Evolutionary conservation across 179 eudicot species (phyloP), one percentile per base, ranked within the genome.

Genomic region (Silene noctiflora): DNA sequence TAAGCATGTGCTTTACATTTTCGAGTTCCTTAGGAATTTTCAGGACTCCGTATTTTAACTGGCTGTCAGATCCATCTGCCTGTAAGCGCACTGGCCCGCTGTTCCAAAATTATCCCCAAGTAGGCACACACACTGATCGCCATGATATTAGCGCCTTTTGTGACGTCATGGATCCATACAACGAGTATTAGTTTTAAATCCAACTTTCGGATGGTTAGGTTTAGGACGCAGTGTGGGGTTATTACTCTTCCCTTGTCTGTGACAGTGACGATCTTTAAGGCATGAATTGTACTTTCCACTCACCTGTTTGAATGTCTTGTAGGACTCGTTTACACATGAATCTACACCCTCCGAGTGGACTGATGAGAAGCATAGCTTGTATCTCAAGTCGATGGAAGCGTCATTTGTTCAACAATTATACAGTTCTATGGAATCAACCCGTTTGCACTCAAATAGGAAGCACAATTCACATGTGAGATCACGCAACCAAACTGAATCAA

Each of bases 381-480:
- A 85, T 75, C 90, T 94, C 14, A 87, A 88, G 74, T 92, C 96
- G 12, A 94, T 94, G 88, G 98, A 94, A 82, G 89, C 95, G 53
- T 88, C 98, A 42, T 94, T 94, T 82, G 95, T 94, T 14, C 42
- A 93, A 48, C 93, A 92, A 77, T 79, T 94, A 71, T 87, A 94
- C 83, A 74, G 78, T 53, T 89, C 91, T 7, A 75, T 87, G 75
- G 86, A 89, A 81, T 53, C 79, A 11, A 78, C 75, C 75, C 81
- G 85, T 71, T 77, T 80, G 76, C 79, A 39, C 67, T 68, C 88
- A 7, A 80, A 73, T 14, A 64, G 62, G 33, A 73, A 80, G 56
- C 69, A 74, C 19, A 71, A 68, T 44, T 80, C 87, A 33, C 72
- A 69, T 78, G 46, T 69, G 69, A 83, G 61, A 78, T 83, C 87